Percentiles rank a stretch among this genome's conserved stretches.
Conservation (phyloP, 306 rosid species). For the Corylus avellana region DNA sequence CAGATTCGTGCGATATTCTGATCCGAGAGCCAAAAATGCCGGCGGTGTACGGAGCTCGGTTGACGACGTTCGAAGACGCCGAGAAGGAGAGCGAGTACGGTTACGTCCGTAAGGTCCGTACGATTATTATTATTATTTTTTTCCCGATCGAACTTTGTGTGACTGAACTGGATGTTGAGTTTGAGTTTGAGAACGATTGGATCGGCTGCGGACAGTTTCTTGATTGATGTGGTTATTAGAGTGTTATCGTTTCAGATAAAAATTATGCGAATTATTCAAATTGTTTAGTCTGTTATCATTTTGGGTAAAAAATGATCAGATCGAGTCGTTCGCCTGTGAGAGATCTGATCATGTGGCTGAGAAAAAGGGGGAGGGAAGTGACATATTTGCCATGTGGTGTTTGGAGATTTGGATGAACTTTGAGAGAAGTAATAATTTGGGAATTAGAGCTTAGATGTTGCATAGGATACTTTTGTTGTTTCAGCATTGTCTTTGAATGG, state of each 20-base stretch:
- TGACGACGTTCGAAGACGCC: slow-evolving; percentile 92
- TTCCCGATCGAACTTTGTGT: not conserved
- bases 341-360: not conserved
- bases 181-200: not conserved
- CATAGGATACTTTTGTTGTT: too few species aligned
- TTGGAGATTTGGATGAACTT: not conserved
- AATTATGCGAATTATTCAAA: not conserved
- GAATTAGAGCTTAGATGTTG: too few species aligned
- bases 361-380: not conserved
- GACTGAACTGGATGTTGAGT: not conserved
- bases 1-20: slow-evolving; percentile 26
- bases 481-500: too few species aligned
- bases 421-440: too few species aligned
- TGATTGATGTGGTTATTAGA: not conserved
- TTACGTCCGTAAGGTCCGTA: slow-evolving; percentile 88
- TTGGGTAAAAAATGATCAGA: not conserved
- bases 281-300: not conserved
- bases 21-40: slow-evolving; percentile 72
- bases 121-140: not conserved
- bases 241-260: not conserved
- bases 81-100: slow-evolving; percentile 99
- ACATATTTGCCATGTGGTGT: not conserved
- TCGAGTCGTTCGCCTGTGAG: not conserved
- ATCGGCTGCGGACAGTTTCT: not conserved
- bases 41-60: slow-evolving; percentile 78